Evolutionary conservation across 352 stramenopile species (phyloP).

Genomic region (Pythium angustatum): DNA sequence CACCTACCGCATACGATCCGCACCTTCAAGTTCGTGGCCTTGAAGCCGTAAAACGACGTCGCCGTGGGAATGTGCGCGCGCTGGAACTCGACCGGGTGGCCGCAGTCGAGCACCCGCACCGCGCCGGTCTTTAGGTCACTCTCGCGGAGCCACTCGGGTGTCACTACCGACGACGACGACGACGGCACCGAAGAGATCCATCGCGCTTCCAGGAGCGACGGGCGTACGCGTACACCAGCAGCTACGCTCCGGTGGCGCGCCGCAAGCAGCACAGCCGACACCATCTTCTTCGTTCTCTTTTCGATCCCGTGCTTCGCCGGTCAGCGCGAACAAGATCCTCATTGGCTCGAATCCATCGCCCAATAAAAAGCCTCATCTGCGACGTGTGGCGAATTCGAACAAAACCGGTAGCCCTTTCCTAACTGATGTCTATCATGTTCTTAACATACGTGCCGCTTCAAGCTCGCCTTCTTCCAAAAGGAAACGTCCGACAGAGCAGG

Average conservation of each 20-base stretch:
- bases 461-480: background rate
- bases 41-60: conserved; percentile 42
- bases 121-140: conserved; percentile 19
- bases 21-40: conserved; percentile 54
- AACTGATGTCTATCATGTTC: background rate
- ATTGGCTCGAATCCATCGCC: background rate
- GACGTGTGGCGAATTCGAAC: conserved; percentile 1
- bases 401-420: background rate
- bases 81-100: conserved; percentile 50
- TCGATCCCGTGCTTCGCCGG: background rate
- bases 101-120: conserved; percentile 53
- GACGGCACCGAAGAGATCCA: conserved; percentile 16
- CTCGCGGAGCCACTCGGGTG: conserved; percentile 30
- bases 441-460: conserved; percentile 17
- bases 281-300: background rate
- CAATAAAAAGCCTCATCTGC: conserved; percentile 5
- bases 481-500: background rate
- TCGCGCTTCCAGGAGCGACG: background rate
- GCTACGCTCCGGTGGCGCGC: conserved; percentile 2
- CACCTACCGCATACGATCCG: too few species aligned
- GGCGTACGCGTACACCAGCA: conserved; percentile 7
- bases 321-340: too few species aligned
- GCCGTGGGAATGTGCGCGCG: conserved; percentile 54
- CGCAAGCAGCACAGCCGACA: background rate
- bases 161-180: conserved; percentile 20